Conservation (phyloP, 192 early-diverging fungal genomes). For the Podila epigama region DNA sequence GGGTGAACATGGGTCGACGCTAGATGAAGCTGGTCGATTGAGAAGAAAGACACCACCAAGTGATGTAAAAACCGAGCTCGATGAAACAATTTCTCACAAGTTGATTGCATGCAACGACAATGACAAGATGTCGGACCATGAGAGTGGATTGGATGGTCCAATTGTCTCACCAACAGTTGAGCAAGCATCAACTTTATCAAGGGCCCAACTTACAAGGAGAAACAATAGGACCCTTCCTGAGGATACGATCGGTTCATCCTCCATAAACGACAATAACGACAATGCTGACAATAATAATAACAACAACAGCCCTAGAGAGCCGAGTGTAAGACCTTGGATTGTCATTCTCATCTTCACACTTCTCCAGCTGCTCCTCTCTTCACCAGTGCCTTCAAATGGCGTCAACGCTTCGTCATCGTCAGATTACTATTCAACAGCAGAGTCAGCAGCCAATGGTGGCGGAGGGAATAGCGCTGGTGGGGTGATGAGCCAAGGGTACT, state of each 20-base stretch:
- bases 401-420: constrained; percentile 30
- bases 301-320: background rate
- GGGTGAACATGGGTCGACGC: background rate
- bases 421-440: background rate
- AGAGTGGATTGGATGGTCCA: background rate
- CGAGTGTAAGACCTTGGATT: constrained; percentile 23
- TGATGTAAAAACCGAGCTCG: background rate
- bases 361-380: constrained; percentile 32
- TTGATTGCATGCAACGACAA: background rate
- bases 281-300: background rate
- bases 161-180: background rate
- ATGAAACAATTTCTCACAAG: background rate
- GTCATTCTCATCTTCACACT: constrained; percentile 23
- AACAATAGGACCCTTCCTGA: too few relatives aligned
- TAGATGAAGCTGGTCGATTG: background rate
- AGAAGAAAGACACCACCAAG: background rate
- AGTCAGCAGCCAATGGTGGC: background rate
- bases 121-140: background rate
- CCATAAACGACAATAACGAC: too few relatives aligned
- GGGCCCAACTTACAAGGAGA: too few relatives aligned
- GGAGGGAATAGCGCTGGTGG: background rate
- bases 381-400: constrained; percentile 20
- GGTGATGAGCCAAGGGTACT: constrained; percentile 15
- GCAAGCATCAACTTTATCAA: too few relatives aligned
- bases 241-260: too few relatives aligned